A percentile compares a stretch with the other conserved stretches of the same genome.
These are phyloP conservation scores for Sicyos edulis DNA, from an alignment of 306 rosid genomes.

Conservation along the genomic window DNA sequence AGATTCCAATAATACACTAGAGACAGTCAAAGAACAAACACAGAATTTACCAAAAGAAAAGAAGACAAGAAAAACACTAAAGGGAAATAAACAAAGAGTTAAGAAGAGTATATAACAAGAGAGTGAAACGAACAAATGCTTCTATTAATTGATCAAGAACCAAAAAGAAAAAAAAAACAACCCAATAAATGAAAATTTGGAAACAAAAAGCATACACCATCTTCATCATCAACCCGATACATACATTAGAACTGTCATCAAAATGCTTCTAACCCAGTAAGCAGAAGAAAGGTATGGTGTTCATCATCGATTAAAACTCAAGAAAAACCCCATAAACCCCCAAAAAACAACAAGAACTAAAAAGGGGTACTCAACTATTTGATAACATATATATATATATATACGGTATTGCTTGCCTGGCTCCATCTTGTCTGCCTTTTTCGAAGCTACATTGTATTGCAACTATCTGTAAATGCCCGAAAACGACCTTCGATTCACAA, in stretches of 20 bases:
- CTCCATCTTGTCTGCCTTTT: constrained; percentile 54
- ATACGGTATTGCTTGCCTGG: constrained; percentile 37
- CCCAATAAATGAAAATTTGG: constrained; percentile 18
- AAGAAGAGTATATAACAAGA: background rate
- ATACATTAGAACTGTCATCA: constrained; percentile 18
- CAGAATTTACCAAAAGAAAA: constrained; percentile 13
- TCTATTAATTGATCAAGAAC: constrained; percentile 9
- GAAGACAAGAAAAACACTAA: background rate
- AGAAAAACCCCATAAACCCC: constrained; percentile 7
- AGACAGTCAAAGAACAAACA: constrained; percentile 8
- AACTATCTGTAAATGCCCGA: constrained; percentile 38
- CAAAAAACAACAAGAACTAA: constrained; percentile 13
- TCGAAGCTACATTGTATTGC: constrained; percentile 58
- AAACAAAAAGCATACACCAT: constrained; percentile 11
- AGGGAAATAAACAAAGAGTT: background rate
- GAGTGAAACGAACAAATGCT: constrained; percentile 14
- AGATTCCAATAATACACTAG: background rate
- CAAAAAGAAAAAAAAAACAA: too few species aligned
- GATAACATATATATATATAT: too few species aligned
- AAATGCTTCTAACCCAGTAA: constrained; percentile 19
- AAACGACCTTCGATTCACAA: constrained; percentile 52
- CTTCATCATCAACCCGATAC: constrained; percentile 19
- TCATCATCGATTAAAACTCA: constrained; percentile 20
- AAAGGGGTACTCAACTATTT: background rate
- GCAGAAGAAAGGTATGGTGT: constrained; percentile 24